Evolutionary conservation across 2,329 filamentous ascomycete species (phyloP), one percentile per base, ranked within the genome.

Genomic region (Ceratocystis diversiconidia): DNA sequence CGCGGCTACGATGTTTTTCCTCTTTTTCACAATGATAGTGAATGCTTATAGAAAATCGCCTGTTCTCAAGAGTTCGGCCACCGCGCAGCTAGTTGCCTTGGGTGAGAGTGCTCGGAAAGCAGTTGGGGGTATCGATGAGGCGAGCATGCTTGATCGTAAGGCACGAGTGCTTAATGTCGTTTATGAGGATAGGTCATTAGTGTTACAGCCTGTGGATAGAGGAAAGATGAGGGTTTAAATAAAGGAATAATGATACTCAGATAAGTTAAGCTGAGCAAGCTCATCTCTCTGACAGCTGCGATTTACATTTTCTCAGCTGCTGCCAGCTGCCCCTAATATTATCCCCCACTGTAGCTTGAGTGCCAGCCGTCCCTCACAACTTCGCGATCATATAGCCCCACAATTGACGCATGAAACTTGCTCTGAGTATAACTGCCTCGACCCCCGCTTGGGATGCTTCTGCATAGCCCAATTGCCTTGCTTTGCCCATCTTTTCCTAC

Each of bases 31-130:
- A 17, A 70, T 72, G 55, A 30, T 71, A 2, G 68, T 71, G 44
- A 73, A 71, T 25, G 65, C 67, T 6, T 66, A 69, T 3, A 69
- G 69, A 67, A 63, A 68, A 28, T 68, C 70, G 2, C 66, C 67
- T 44, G 68, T 72, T 15, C 64, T 73, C 61, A 73, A 73, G 66
- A 68, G 68, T 36, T 72, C 72, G n/a, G 64, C 70, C 8, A 66
- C 70, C 12, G 69, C 71, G 10, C 57, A 69, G 12, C 62, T 73
- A 25, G 67, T 73, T 22, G 71, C 71, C n/a, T 64, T 73, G n/a
- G 63, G 64, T 32, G 65, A 69, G 28, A 59, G 62, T 7, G 63
- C 61, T 22, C 52, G 67, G 5, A 61, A 64, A 17, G 63, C 66
- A 17, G 61, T 68, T 8, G 67, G 68, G 5, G 65, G 67, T 12